Percentiles rank a stretch among this genome's conserved stretches.
Evolutionary conservation across 306 rosid genomes (phyloP).

Genomic region (Boehmeria nivea): DNA sequence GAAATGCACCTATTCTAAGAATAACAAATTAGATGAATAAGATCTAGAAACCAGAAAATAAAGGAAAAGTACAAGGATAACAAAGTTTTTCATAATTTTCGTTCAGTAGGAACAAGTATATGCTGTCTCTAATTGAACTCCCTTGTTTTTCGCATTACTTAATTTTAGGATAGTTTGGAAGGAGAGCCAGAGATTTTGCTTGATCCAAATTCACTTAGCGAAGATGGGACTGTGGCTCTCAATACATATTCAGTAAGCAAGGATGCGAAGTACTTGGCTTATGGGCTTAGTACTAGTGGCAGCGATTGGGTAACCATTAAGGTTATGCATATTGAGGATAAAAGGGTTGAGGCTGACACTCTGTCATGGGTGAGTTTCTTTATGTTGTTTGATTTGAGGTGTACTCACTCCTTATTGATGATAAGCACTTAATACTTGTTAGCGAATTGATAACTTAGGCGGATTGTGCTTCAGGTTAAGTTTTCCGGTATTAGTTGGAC

Average conservation of each 20-base stretch:
- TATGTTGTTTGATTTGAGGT: neutral
- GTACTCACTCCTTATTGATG: neutral
- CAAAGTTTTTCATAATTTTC: too few relatives aligned
- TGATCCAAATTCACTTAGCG: constrained; percentile 72
- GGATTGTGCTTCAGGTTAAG: constrained; percentile 63
- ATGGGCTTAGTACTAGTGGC: constrained; percentile 82
- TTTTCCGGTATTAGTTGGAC: constrained; percentile 85
- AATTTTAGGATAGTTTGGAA: constrained; percentile 55
- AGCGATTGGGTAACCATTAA: constrained; percentile 88
- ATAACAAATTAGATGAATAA: too few relatives aligned
- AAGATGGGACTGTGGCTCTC: constrained; percentile 77
- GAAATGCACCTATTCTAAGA: too few relatives aligned
- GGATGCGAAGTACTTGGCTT: constrained; percentile 72
- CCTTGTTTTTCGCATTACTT: neutral
- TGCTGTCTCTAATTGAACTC: too few relatives aligned
- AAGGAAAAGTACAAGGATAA: too few relatives aligned
- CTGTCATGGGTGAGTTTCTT: constrained; percentile 71
- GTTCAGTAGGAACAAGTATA: too few relatives aligned
- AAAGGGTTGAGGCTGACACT: constrained; percentile 40
- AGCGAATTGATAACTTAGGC: neutral
- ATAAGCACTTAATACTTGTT: neutral
- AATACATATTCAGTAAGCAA: constrained; percentile 43
- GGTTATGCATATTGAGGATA: constrained; percentile 56
- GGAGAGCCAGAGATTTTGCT: constrained; percentile 63
- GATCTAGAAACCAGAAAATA: too few relatives aligned